Conservation (phyloP, 192 early-diverging fungal species). For the Mortierella claussenii region DNA sequence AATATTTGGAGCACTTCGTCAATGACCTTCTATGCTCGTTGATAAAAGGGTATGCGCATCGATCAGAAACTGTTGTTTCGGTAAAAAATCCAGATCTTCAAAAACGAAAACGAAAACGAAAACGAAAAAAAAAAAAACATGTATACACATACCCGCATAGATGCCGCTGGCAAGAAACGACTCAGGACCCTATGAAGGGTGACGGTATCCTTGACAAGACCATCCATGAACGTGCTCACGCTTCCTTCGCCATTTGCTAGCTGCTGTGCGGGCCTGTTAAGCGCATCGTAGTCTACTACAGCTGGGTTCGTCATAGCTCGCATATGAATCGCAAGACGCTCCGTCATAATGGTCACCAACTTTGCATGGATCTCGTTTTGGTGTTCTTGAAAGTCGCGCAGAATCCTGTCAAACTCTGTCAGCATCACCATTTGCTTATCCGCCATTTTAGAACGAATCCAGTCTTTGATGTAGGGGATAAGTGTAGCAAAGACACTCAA, state of each 20-base stretch:
- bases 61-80: too few relatives aligned
- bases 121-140: too few relatives aligned
- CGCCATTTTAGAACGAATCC: slow-evolving; percentile 76
- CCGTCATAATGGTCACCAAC: slow-evolving; percentile 95
- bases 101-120: too few relatives aligned
- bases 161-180: slow-evolving; percentile 80
- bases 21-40: slow-evolving; percentile 83
- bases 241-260: slow-evolving; percentile 45
- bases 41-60: too few relatives aligned
- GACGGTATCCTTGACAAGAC: slow-evolving; percentile 88
- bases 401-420: slow-evolving; percentile 89
- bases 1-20: slow-evolving; percentile 82
- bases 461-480: slow-evolving; percentile 84
- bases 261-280: slow-evolving; percentile 49
- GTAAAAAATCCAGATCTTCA: too few relatives aligned
- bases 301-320: slow-evolving; percentile 71
- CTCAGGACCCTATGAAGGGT: slow-evolving; percentile 93
- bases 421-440: slow-evolving; percentile 84
- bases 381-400: slow-evolving; percentile 88
- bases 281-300: slow-evolving; percentile 51
- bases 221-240: slow-evolving; percentile 77
- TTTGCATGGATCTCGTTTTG: slow-evolving; percentile 92
- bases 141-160: slow-evolving; percentile 69
- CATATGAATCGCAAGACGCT: slow-evolving; percentile 83
- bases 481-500: slow-evolving; percentile 88